These are phyloP conservation scores for Zygosaccharomyces siamensis DNA, from an alignment of 805 yeast species.

Conservation along the genomic window DNA sequence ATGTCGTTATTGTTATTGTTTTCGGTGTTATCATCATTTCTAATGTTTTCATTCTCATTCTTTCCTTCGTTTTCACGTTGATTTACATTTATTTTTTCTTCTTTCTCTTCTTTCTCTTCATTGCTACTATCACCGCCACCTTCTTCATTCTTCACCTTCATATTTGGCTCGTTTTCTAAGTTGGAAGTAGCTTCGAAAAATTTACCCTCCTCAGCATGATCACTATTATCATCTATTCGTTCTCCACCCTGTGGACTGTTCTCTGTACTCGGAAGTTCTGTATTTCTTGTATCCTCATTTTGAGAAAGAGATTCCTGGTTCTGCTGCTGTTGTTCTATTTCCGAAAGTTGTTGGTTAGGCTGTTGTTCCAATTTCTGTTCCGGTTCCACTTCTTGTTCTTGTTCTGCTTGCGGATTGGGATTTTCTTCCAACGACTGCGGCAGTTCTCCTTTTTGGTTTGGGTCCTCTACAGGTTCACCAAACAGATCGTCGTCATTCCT, in stretches of 20 bases:
- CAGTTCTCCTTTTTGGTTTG: conserved; percentile 34
- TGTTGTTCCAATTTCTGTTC: neutral
- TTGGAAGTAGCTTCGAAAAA: neutral
- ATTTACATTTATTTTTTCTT: neutral
- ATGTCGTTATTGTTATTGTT: neutral
- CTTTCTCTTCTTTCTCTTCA: neutral
- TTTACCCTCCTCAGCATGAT: neutral
- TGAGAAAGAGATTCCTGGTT: neutral
- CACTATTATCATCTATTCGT: conserved; percentile 2
- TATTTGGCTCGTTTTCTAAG: neutral
- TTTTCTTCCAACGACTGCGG: conserved; percentile 27
- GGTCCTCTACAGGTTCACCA: conserved; percentile 30
- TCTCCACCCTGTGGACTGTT: neutral
- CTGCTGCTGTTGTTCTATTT: neutral
- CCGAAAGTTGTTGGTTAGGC: neutral
- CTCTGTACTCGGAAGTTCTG: conserved; percentile 2
- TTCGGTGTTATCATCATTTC: neutral
- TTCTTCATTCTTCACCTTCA: conserved; percentile 4
- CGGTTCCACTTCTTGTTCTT: neutral
- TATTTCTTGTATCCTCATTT: neutral
- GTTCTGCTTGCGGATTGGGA: neutral
- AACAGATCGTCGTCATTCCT: conserved; percentile 42
- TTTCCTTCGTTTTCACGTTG: neutral
- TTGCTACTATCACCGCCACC: neutral
- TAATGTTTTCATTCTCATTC: neutral